phyloP scores from a whole-genome alignment of 371 early-diverging fungal species.

The Lichtheimia corymbifera region DNA sequence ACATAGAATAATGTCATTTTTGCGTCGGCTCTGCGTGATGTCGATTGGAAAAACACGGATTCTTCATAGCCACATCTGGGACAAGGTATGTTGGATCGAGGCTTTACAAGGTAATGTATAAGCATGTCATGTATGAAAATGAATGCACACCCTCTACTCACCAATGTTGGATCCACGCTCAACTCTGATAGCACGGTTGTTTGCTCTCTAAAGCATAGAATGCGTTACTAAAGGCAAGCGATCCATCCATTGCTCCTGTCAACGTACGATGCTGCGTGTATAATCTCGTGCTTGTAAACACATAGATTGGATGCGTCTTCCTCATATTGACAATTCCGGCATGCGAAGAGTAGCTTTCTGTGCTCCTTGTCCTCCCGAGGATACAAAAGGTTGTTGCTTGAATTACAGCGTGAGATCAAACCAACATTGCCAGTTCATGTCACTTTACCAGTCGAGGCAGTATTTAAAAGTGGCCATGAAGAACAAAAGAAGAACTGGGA shows the following conservation, averaged over 20 bases:
- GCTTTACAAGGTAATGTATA: conserved; percentile 36
- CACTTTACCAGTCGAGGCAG: conserved; percentile 69
- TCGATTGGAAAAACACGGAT: conserved; percentile 92
- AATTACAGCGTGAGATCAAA: conserved; percentile 1
- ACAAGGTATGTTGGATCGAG: conserved; percentile 72
- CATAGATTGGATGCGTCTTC: conserved; percentile 83
- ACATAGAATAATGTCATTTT: conserved; percentile 93
- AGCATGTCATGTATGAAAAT: not conserved
- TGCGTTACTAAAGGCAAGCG: not conserved
- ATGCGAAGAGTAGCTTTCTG: conserved; percentile 80
- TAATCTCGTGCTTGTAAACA: conserved; percentile 87
- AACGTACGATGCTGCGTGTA: conserved; percentile 76
- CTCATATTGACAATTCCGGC: conserved; percentile 91
- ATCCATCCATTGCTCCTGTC: not conserved
- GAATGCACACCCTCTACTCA: conserved; percentile 23
- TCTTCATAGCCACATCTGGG: conserved; percentile 73
- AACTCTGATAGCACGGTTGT: conserved; percentile 79
- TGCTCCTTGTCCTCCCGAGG: conserved; percentile 86
- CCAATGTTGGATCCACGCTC: conserved; percentile 80
- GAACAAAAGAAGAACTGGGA: not conserved
- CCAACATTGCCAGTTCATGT: not conserved
- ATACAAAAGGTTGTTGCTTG: conserved; percentile 94
- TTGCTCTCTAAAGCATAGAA: conserved; percentile 60
- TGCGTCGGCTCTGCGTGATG: conserved; percentile 81
- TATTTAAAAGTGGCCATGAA: conserved; percentile 73